phyloP scores from a whole-genome alignment of 176 grass and related monocot species.

The Hordeum marinum region DNA sequence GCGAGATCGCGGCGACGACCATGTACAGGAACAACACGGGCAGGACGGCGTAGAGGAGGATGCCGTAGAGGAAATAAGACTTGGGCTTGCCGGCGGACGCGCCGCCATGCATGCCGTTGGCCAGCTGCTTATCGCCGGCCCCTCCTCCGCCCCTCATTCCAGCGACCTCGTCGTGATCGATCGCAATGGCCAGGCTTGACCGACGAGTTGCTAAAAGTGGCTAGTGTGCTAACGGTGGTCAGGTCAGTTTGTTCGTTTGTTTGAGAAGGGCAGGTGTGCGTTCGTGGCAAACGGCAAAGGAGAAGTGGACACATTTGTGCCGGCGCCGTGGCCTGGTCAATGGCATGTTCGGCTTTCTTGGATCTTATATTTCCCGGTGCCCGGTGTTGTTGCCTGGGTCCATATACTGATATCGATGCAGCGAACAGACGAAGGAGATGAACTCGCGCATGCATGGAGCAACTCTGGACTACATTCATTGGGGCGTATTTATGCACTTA shows the following conservation, averaged over 20 bases:
- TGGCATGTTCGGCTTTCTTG: slow-evolving; percentile 9
- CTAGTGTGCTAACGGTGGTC: slow-evolving; percentile 2
- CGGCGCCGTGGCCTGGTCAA: slow-evolving; percentile 21
- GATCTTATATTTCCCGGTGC: slow-evolving; percentile 24
- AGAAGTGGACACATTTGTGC: background rate
- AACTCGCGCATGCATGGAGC: too few relatives aligned
- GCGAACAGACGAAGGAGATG: too few relatives aligned
- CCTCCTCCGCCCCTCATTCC: slow-evolving; percentile 44
- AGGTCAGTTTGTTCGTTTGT: slow-evolving; percentile 18
- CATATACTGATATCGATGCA: background rate
- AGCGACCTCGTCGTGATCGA: slow-evolving; percentile 11
- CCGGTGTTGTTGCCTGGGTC: background rate
- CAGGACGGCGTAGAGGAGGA: slow-evolving; percentile 44
- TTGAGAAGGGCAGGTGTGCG: background rate
- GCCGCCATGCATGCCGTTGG: slow-evolving; percentile 30
- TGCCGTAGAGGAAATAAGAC: slow-evolving; percentile 30
- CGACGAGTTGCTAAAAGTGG: slow-evolving; percentile 38
- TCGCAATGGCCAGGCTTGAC: slow-evolving; percentile 38
- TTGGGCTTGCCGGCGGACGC: slow-evolving; percentile 12
- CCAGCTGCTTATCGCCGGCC: slow-evolving; percentile 44
- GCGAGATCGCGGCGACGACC: slow-evolving; percentile 32
- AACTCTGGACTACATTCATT: too few relatives aligned
- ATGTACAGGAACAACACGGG: slow-evolving; percentile 42
- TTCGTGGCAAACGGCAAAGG: slow-evolving; percentile 11
- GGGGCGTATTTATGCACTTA: too few relatives aligned